phyloP scores from a whole-genome alignment of 176 grass and related monocot genomes.

The Themeda triandra region DNA sequence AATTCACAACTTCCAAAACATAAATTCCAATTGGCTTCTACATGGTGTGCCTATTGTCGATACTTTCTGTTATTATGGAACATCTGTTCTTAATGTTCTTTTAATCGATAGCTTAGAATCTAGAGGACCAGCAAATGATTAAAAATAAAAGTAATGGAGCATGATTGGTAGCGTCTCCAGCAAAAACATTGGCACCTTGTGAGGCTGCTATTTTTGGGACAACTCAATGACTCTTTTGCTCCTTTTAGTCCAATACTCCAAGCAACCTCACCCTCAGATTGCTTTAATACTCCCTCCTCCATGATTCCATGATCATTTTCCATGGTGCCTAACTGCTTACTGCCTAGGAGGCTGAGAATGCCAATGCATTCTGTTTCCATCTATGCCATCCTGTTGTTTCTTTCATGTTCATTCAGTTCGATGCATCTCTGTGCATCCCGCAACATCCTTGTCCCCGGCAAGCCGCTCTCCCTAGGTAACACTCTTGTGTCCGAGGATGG shows the following conservation, averaged over 20 bases:
- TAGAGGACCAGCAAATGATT: background rate
- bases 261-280: background rate
- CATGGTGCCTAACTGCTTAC: background rate
- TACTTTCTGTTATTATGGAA: background rate
- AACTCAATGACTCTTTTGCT: slow-evolving; percentile 26
- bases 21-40: background rate
- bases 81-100: background rate
- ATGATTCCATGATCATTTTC: background rate
- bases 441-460: slow-evolving; percentile 20
- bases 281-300: slow-evolving; percentile 12
- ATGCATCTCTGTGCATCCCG: slow-evolving; percentile 20
- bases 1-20: background rate
- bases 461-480: slow-evolving; percentile 1
- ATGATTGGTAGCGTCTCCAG: slow-evolving; percentile 10
- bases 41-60: background rate
- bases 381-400: background rate
- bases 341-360: background rate
- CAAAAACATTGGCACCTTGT: background rate
- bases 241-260: background rate
- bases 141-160: background rate
- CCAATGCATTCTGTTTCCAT: background rate
- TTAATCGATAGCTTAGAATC: background rate
- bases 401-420: slow-evolving; percentile 22
- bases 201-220: slow-evolving; percentile 7
- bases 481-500: slow-evolving; percentile 43